Percentiles rank a stretch among this genome's conserved stretches.
These are phyloP conservation scores for Alternaria solani DNA, from an alignment of 2,329 filamentous ascomycete species.

Conservation along the genomic window DNA sequence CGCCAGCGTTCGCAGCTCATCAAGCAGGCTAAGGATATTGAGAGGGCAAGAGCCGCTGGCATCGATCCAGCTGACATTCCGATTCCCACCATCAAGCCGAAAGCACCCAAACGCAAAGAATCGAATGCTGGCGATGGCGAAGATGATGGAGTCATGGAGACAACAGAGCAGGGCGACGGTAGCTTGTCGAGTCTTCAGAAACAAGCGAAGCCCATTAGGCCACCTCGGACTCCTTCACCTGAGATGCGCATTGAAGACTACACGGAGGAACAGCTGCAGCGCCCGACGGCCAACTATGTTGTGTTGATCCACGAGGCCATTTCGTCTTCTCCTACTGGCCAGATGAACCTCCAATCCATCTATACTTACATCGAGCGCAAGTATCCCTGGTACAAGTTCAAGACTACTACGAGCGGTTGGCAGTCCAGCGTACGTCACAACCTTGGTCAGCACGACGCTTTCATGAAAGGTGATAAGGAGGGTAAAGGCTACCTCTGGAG, in stretches of 20 bases:
- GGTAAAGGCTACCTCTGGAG: constrained; percentile 72
- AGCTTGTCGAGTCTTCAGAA: constrained; percentile 52
- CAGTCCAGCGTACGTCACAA: constrained; percentile 73
- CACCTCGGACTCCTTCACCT: constrained; percentile 66
- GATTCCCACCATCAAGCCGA: constrained; percentile 44
- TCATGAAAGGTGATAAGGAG: constrained; percentile 67
- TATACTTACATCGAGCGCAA: constrained; percentile 70
- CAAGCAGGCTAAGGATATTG: constrained; percentile 63
- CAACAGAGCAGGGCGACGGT: constrained; percentile 50
- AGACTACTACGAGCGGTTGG: constrained; percentile 68
- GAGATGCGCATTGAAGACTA: constrained; percentile 70
- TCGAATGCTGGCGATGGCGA: constrained; percentile 49
- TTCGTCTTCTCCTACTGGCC: constrained; percentile 61
- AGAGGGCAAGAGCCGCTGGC: constrained; percentile 50
- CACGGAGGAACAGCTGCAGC: constrained; percentile 77
- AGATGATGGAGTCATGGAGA: constrained; percentile 45
- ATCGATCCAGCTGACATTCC: constrained; percentile 49
- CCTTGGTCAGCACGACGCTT: constrained; percentile 65
- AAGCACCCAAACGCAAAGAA: constrained; percentile 47
- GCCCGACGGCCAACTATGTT: constrained; percentile 70
- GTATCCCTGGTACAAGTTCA: constrained; percentile 70
- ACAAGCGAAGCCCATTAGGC: constrained; percentile 56
- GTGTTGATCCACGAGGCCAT: constrained; percentile 70
- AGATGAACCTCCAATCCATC: constrained; percentile 71
- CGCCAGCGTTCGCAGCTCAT: constrained; percentile 72